A percentile compares a stretch with the other conserved stretches of the same genome.
phyloP scores from a whole-genome alignment of 2,329 filamentous ascomycete species.

The Trichoderma pleuroti region DNA sequence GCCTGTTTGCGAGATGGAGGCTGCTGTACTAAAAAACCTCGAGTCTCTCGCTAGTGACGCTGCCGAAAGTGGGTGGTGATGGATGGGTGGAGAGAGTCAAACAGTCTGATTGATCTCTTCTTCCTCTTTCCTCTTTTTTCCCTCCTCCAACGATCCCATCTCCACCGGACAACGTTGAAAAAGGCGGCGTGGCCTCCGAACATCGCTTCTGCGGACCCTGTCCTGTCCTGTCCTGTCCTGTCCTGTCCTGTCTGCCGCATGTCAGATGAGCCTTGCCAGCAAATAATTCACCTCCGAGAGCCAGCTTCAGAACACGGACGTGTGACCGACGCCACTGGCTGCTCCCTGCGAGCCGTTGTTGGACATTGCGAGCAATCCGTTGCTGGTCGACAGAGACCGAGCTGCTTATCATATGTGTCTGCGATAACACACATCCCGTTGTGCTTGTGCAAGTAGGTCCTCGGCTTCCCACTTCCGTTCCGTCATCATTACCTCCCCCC shows the following conservation, averaged over 20 bases:
- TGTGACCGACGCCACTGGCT: slow-evolving; percentile 1
- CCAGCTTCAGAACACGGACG: not conserved
- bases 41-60: not conserved
- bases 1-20: not conserved
- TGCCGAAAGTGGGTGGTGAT: not conserved
- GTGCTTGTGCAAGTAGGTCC: not conserved
- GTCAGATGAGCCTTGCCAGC: not conserved
- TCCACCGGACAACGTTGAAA: not conserved
- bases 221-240: not conserved
- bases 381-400: not conserved
- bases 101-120: not conserved
- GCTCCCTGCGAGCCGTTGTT: not conserved
- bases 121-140: not conserved
- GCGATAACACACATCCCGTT: not conserved
- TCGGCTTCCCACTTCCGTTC: not conserved
- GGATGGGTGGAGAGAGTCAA: slow-evolving; percentile 5
- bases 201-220: not conserved
- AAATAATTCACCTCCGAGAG: not conserved
- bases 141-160: not conserved
- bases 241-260: not conserved
- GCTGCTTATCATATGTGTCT: not conserved
- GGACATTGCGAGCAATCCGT: not conserved
- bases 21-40: not conserved
- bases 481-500: not conserved
- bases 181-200: slow-evolving; percentile 15